A percentile compares a stretch with the other conserved stretches of the same genome.
Conservation (phyloP, 129 eudicot species). For the Pseudognaphalium luteoalbum region DNA sequence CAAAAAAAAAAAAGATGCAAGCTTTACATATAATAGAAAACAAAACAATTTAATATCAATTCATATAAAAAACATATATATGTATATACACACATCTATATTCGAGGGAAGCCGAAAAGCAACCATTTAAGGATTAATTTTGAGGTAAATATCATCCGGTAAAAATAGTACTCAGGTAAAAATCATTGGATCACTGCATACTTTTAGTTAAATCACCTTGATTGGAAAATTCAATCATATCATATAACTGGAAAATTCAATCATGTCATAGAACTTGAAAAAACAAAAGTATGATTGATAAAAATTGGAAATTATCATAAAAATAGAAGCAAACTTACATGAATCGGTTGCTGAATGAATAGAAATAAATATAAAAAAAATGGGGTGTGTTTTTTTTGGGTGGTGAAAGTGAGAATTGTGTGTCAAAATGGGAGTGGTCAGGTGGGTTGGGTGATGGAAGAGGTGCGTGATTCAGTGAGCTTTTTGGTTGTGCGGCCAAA, state of each 20-base stretch:
- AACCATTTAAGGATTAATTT: not conserved
- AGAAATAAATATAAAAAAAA: not conserved
- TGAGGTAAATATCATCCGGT: too few relatives aligned
- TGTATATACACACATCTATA: too few relatives aligned
- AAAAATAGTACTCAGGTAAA: not conserved
- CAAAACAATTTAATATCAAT: not conserved
- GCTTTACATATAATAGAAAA: too few relatives aligned
- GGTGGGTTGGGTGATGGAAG: constrained; percentile 2
- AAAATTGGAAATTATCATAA: not conserved
- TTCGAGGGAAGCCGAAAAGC: not conserved
- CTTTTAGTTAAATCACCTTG: not conserved
- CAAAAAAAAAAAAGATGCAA: not conserved
- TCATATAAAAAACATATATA: not conserved
- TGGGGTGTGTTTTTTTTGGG: not conserved
- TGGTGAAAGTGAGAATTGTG: not conserved
- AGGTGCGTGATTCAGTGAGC: constrained; percentile 21
- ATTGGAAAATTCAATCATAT: not conserved
- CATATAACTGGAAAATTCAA: not conserved
- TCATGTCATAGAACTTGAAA: not conserved
- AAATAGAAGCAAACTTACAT: constrained; percentile 25
- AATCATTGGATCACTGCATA: too few relatives aligned
- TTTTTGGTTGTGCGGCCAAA: constrained; percentile 6
- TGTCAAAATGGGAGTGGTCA: constrained; percentile 28
- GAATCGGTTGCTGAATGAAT: constrained; percentile 12
- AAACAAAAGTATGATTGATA: not conserved